Base-by-base conservation (phyloP, 192 early-diverging fungal species). In the Phycomyces nitens region DNA sequence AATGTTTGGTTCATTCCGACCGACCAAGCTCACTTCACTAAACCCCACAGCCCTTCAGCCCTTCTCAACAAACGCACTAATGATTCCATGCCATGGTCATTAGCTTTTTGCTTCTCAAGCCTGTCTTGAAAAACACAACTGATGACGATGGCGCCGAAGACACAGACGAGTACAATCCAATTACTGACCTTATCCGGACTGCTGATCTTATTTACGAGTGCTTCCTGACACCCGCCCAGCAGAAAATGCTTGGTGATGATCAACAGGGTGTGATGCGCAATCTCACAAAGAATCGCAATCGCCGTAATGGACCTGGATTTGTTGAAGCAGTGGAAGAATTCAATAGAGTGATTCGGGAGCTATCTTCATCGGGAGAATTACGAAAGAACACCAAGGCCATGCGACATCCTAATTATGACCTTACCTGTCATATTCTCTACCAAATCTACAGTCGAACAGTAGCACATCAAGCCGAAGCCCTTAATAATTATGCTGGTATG, bases 371-470 rank as follows among this genome's bases (percentile, higher is more conserved):
- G 12, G 65, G 70, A 5, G 29, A 58, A 43, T 42, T 76, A 44
- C 39, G 58, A 51, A 62, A 63, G 34, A 51, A 60, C 44, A 61
- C 68, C 52, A 39, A 70, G 49, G 54, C 69, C 49, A 71, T 79
- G 52, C 54, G 64, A 42, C 66, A 66, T 60, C 60, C 75, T 63
- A 80, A 82, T 5, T 80, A 81, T 22, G 89, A 88, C 23, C 75
- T 97, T 56, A 89, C 96, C 10, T 77, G 85, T 39, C 92, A 94
- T 70, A 80, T 97, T 24, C 70, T 97, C 54, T 87, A 91, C 66
- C 94, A 98, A 74, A 81, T 89, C 1, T 97, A 97, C 77, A 88
- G 85, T 60, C 88, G 95, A 16, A 84, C 91, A 12, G 94, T 96
- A 7, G 88, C 93, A 0, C 90, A 89, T 22, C 76, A 84, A 9